phyloP scores from a whole-genome alignment of 345 rosid species.

The Toxicodendron radicans region DNA sequence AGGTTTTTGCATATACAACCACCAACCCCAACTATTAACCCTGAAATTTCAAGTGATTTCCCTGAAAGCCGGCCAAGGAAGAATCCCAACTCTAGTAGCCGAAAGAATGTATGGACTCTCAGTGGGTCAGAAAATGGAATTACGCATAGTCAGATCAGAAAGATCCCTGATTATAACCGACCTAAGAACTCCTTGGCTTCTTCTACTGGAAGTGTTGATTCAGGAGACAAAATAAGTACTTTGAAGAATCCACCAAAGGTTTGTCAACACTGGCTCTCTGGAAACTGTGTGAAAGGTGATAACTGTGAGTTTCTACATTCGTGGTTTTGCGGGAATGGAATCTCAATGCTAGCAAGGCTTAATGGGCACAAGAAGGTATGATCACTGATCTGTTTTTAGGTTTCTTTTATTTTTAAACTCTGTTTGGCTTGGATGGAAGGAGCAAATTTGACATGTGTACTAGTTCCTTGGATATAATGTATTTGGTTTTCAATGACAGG shows the following conservation, averaged over 20 bases:
- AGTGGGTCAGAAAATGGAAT: no score
- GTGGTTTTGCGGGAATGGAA: constrained; percentile 31
- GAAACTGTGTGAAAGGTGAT: constrained; percentile 32
- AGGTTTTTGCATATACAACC: constrained; percentile 26
- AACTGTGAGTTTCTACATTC: constrained; percentile 32
- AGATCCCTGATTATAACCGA: no score
- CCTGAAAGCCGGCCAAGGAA: neutral
- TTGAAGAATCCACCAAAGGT: neutral
- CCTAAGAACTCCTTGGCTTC: constrained; percentile 9
- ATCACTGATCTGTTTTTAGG: neutral
- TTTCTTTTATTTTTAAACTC: neutral
- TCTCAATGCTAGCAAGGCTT: constrained; percentile 36
- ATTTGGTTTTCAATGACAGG: constrained; percentile 21
- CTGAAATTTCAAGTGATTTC: neutral
- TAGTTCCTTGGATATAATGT: neutral
- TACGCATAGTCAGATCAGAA: no score
- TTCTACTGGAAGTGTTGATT: constrained; percentile 4
- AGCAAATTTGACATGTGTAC: neutral
- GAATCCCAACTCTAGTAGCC: neutral
- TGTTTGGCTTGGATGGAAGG: neutral
- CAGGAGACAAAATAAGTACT: neutral
- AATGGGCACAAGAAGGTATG: constrained; percentile 38
- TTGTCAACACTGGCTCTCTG: constrained; percentile 30
- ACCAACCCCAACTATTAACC: neutral
- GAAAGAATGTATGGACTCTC: neutral